Percentiles rank a stretch among this genome's conserved stretches.
Evolutionary conservation across 2,329 filamentous ascomycete species (phyloP).

Genomic region (Verticillium zaregamsianum): DNA sequence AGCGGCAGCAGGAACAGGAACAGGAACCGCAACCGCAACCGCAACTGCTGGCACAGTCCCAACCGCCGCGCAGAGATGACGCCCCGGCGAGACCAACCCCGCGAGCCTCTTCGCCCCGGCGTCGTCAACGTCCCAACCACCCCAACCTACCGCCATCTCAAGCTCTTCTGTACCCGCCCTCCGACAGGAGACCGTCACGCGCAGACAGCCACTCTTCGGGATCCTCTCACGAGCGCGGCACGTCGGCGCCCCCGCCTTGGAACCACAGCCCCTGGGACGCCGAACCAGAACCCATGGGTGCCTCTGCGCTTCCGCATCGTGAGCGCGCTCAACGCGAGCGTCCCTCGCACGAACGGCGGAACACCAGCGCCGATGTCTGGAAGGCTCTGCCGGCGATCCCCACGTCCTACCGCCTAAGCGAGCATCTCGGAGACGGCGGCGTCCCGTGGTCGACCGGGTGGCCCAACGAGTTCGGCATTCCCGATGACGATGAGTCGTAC

Average conservation of each 20-base stretch:
- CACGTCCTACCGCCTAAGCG: conserved; percentile 8
- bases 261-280: conserved; percentile 45
- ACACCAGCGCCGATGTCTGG: conserved; percentile 22
- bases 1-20: conserved; percentile 8
- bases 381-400: conserved; percentile 39
- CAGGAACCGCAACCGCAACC: conserved; percentile 1
- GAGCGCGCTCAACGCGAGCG: conserved; percentile 11
- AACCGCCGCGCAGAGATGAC: neutral
- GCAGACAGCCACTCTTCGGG: conserved; percentile 12
- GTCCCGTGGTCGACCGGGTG: neutral
- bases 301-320: conserved; percentile 19
- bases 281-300: conserved; percentile 22
- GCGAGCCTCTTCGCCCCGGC: neutral
- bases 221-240: conserved; percentile 37
- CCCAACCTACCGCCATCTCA: neutral
- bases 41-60: neutral
- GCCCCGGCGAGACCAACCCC: neutral
- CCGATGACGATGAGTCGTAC: conserved; percentile 11
- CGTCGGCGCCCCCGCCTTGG: conserved; percentile 44
- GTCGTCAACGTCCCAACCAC: neutral
- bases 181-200: conserved; percentile 6
- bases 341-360: neutral
- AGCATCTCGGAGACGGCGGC: neutral
- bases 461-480: conserved; percentile 8
- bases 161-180: neutral